Evolutionary conservation across 305 asterid species (phyloP).

Genomic region (Solanum hybrid): DNA sequence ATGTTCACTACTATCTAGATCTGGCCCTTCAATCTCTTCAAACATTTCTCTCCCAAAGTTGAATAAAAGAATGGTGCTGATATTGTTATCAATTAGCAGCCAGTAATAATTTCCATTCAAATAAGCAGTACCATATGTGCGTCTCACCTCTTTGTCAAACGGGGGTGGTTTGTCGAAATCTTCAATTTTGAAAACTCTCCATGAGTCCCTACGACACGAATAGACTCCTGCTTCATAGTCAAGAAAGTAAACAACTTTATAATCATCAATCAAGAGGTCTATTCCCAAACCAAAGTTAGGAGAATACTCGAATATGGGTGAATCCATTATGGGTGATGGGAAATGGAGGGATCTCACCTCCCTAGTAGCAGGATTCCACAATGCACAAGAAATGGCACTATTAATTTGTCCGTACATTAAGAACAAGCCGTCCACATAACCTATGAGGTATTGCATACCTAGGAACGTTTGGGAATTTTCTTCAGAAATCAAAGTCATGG

Average conservation of each 20-base stretch:
- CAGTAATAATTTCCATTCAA: background rate
- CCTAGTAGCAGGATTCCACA: background rate
- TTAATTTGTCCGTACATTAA: background rate
- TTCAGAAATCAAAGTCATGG: background rate
- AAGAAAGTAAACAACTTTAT: background rate
- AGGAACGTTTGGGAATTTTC: background rate
- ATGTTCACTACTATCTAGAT: background rate
- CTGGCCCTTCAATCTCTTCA: background rate
- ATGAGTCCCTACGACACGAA: background rate
- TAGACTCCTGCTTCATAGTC: background rate
- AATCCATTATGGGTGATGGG: no score
- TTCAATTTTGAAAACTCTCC: background rate
- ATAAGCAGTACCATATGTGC: background rate
- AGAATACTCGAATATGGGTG: no score
- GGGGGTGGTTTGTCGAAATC: background rate
- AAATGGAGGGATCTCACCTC: background rate
- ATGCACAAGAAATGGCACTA: background rate
- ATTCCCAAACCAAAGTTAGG: background rate
- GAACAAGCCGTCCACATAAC: background rate
- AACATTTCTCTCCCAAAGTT: background rate
- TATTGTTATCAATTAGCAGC: accelerated
- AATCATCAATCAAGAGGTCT: background rate
- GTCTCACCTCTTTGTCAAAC: no score
- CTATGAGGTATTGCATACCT: background rate
- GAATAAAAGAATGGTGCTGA: background rate